Evolutionary conservation across 2,329 filamentous ascomycete species (phyloP).

Genomic region (Dothidotthia symphoricarpi): DNA sequence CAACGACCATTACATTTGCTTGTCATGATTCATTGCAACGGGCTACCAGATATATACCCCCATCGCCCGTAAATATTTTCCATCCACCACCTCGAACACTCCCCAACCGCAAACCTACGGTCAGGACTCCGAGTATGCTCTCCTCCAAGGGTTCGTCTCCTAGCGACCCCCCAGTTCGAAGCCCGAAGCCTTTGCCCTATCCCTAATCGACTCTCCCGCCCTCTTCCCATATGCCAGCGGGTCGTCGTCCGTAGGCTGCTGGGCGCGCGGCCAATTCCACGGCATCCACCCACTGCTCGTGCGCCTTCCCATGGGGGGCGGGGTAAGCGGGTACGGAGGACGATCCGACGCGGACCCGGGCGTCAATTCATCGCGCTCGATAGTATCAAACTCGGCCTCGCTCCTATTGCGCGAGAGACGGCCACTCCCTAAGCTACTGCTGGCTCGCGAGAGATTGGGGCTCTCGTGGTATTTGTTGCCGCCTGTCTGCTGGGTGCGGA

Average conservation of each 20-base stretch:
- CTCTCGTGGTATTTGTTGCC: conserved; percentile 49
- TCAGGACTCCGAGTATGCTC: conserved; percentile 3
- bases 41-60: conserved; percentile 5
- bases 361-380: conserved; percentile 64
- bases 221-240: conserved; percentile 38
- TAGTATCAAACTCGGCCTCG: conserved; percentile 86
- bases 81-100: conserved; percentile 1
- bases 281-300: conserved; percentile 50
- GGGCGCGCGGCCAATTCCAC: conserved; percentile 47
- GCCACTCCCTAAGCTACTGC: conserved; percentile 10
- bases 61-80: conserved; percentile 3
- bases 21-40: not conserved
- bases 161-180: conserved; percentile 38
- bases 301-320: conserved; percentile 30
- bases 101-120: conserved; percentile 10
- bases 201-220: conserved; percentile 15
- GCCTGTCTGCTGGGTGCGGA: conserved; percentile 45
- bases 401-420: conserved; percentile 77
- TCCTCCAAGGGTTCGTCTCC: conserved; percentile 11
- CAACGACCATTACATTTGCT: no score
- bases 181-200: conserved; percentile 25
- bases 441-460: not conserved
- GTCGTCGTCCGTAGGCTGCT: conserved; percentile 26
- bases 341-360: conserved; percentile 46
- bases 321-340: conserved; percentile 39